Percentiles rank a stretch among this genome's conserved stretches.
phyloP scores from a whole-genome alignment of 75 land plant species.

The Chamaecyparis obtusa region DNA sequence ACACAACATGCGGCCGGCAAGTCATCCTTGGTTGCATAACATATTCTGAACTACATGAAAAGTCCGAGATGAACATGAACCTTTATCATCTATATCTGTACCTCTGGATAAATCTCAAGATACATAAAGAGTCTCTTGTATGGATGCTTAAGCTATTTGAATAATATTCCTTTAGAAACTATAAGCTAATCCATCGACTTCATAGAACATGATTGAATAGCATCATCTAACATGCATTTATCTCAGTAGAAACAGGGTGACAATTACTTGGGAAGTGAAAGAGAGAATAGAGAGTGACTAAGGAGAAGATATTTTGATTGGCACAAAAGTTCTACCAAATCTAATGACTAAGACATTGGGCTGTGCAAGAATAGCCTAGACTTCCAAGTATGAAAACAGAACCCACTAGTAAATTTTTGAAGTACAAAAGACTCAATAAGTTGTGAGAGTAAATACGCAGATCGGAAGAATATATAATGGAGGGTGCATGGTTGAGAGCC shows the following conservation, averaged over 20 bases:
- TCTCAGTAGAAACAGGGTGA: background rate
- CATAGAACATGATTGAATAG: background rate
- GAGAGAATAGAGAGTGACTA: background rate
- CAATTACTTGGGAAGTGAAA: background rate
- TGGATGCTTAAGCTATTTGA: background rate
- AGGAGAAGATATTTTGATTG: background rate
- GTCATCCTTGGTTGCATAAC: conserved; percentile 14
- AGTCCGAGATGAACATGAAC: background rate
- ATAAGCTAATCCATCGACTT: background rate
- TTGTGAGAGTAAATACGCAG: background rate
- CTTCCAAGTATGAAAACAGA: background rate
- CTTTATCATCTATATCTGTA: background rate
- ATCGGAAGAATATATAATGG: background rate
- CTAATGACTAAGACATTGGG: background rate
- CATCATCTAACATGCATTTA: background rate
- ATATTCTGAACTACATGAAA: conserved; percentile 6
- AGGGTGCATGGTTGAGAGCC: background rate
- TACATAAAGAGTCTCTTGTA: background rate
- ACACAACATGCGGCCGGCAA: too few species aligned
- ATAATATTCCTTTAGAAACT: background rate
- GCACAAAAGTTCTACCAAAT: background rate
- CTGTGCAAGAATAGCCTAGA: background rate
- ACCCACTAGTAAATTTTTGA: background rate
- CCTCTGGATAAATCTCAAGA: background rate
- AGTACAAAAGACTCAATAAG: background rate